Percentiles rank a stretch among this genome's conserved stretches.
Conservation (phyloP, 2,329 filamentous ascomycete genomes). For the Onygenales sp. region DNA sequence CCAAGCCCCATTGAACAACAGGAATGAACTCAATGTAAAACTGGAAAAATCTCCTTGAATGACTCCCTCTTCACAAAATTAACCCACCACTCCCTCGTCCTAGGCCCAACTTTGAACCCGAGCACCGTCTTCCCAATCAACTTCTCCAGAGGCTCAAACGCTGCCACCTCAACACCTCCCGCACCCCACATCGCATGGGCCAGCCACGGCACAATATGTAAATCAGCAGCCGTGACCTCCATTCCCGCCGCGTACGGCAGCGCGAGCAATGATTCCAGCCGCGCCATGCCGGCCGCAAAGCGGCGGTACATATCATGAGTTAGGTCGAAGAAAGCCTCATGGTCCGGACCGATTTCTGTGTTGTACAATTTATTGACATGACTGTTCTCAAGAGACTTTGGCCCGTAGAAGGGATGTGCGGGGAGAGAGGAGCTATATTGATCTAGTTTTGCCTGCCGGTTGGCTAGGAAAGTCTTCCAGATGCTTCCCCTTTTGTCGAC, state of each 20-base stretch:
- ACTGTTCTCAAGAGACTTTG: conserved; percentile 6
- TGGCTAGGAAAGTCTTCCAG: conserved; percentile 5
- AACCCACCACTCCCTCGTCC: conserved; percentile 8
- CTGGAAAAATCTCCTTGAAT: conserved; percentile 8
- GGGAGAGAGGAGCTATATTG: conserved; percentile 4
- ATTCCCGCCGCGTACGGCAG: conserved; percentile 9
- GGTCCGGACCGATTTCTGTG: background rate
- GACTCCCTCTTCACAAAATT: conserved; percentile 3
- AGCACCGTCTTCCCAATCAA: conserved; percentile 10
- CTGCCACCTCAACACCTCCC: conserved; percentile 4
- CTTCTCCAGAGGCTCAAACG: conserved; percentile 8
- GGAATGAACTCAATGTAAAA: conserved; percentile 1
- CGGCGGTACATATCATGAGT: conserved; percentile 5
- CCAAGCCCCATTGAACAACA: no score
- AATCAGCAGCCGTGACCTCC: conserved; percentile 9
- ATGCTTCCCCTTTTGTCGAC: conserved; percentile 5
- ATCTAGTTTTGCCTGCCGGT: conserved; percentile 8
- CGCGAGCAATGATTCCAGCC: conserved; percentile 6
- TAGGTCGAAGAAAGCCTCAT: conserved; percentile 8
- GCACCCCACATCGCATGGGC: conserved; percentile 10
- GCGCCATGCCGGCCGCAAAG: conserved; percentile 5
- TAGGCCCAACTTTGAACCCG: conserved; percentile 9
- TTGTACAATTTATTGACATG: conserved; percentile 7
- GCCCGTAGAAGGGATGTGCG: conserved; percentile 9
- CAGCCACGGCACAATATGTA: conserved; percentile 12